Conservation (phyloP, 1,139 yeast genomes). For the Sugiyamaella novakii region DNA sequence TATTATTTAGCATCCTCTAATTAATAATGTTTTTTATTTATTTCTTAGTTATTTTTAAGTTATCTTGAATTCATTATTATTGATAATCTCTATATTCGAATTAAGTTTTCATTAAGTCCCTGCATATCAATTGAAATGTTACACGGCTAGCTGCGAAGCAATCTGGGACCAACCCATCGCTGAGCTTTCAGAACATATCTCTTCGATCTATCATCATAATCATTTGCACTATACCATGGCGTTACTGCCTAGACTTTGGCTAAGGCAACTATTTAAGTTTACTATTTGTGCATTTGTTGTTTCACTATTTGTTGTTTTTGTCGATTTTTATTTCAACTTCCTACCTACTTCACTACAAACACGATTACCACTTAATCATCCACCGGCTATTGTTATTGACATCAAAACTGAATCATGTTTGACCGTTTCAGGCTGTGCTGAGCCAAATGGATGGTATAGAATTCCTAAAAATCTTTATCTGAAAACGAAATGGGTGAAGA, state of each 20-base stretch:
- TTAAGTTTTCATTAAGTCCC: too few relatives aligned
- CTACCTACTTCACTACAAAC: conserved; percentile 40
- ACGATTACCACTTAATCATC: conserved; percentile 34
- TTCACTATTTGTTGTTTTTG: conserved; percentile 29
- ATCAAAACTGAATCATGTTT: conserved; percentile 37
- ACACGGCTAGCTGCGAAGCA: too few relatives aligned
- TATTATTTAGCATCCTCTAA: too few relatives aligned
- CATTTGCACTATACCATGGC: too few relatives aligned
- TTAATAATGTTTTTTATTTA: conserved; percentile 1
- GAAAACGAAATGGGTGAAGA: conserved; percentile 37
- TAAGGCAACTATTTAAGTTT: conserved; percentile 35
- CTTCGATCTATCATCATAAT: too few relatives aligned
- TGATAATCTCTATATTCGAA: too few relatives aligned
- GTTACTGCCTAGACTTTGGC: conserved; percentile 36
- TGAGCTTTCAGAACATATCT: too few relatives aligned
- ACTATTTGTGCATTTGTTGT: conserved; percentile 28
- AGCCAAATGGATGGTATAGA: conserved; percentile 37
- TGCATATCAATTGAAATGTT: too few relatives aligned
- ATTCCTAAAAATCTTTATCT: conserved; percentile 42
- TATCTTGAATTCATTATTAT: too few relatives aligned
- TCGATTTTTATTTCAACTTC: conserved; percentile 39
- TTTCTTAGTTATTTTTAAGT: not conserved
- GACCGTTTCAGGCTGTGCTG: conserved; percentile 34
- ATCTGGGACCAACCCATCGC: too few relatives aligned
- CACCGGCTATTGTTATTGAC: conserved; percentile 40